These are phyloP conservation scores for Rhizopus stolonifer DNA, from an alignment of 371 early-diverging fungal species.

Conservation along the genomic window DNA sequence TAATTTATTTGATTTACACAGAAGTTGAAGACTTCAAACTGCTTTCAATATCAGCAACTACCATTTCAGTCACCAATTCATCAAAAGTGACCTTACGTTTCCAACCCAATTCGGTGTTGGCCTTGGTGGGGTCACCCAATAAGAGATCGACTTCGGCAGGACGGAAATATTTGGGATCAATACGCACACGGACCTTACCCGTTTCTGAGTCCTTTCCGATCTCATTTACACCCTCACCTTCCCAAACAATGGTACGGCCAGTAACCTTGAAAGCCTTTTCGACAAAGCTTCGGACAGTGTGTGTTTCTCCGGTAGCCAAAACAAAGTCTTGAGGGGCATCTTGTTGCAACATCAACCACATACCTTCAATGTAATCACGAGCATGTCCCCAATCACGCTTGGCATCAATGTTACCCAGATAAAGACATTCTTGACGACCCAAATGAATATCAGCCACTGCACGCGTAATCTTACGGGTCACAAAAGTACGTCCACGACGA, in stretches of 20 bases:
- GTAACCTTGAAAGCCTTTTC: constrained; percentile 78
- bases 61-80: constrained; percentile 71
- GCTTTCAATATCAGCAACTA: constrained; percentile 65
- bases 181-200: constrained; percentile 69
- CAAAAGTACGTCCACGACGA: constrained; percentile 81
- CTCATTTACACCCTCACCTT: constrained; percentile 74
- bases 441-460: constrained; percentile 80
- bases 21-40: constrained; percentile 36
- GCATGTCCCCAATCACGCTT: constrained; percentile 92
- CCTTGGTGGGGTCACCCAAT: constrained; percentile 79
- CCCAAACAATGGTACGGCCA: constrained; percentile 74
- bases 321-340: constrained; percentile 80
- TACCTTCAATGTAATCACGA: constrained; percentile 84
- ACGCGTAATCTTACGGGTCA: constrained; percentile 82
- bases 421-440: constrained; percentile 70
- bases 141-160: constrained; percentile 86
- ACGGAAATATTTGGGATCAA: constrained; percentile 80
- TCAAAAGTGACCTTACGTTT: constrained; percentile 71
- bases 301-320: constrained; percentile 83
- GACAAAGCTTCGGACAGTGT: constrained; percentile 81
- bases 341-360: constrained; percentile 89
- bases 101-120: constrained; percentile 71
- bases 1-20: constrained; percentile 13
- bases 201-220: constrained; percentile 68
- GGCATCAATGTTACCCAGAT: constrained; percentile 83